Base-by-base conservation (phyloP, 176 grass and related monocot genomes). In the Bonia amplexicaulis region DNA sequence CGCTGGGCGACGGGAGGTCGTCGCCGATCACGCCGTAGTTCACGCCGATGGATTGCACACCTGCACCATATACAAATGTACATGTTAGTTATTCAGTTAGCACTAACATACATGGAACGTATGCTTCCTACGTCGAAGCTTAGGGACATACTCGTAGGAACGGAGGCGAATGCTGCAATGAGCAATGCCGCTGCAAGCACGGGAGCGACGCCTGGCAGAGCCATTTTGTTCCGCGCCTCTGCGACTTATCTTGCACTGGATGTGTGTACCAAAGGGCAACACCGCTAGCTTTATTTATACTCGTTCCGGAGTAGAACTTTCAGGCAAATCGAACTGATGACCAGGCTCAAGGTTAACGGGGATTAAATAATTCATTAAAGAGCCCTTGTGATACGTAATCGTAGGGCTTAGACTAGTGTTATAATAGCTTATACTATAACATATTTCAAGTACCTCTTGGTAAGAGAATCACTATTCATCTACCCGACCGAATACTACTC, bases 31-130 rank as follows among this genome's bases (percentile, higher is more conserved):
- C 14, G 16, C 92, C 92, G 57, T 93, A 90, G 85, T 79, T 81
- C 44, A 91, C 82, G 22, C 89, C 92, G 31, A 94, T 94, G 40
- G 86, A 80, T n/a, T 45, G 26, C 14, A 77, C 92, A 35, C 39
- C 86, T 92, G 27, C 55, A 4, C 9, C 55, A 23, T 25, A 59
- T 23, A 25, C 57, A 59, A n/a, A 59, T 59, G 55, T 4, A 59
- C 8, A 59, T 23, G 22, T 59, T 48, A 11, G 22, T 59, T 48
- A 11, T 48, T 59, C 55, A 59, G 55, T 59, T 3, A 59, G 55
- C 55, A 23, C 20, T 23, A 23, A n/a, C 55, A 58, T n/a, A 11
- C 22, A 25, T 59, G 22, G 12, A 59, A 23, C 57, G 11, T 23
- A 12, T 12, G 57, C 22, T 12, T 59, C 57, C 57, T 59, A 12